Evolutionary conservation across 352 stramenopile species (phyloP), one percentile per base, ranked within the genome.

Genomic region (Globisporangium apiculatum): DNA sequence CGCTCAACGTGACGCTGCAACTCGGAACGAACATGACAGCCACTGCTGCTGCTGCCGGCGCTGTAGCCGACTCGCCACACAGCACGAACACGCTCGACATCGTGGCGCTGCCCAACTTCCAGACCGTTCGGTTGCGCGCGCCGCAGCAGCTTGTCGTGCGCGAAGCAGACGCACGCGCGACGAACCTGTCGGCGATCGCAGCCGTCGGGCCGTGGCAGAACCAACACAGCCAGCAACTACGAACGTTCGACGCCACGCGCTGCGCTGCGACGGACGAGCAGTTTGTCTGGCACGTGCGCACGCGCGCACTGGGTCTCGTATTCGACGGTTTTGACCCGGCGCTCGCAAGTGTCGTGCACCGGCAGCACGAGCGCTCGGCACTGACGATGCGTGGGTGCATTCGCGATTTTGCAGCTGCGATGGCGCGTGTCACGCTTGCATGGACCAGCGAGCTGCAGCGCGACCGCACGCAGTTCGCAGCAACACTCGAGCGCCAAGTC

Each of bases 381-480:
- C 31, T 65, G n/a, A 53, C 55, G 31, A 57, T 60, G 59, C 59
- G 59, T 8, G 48, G 53, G 40, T 48, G 52, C 4, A 53, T 65
- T 47, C 2, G 38, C 9, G 54, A 57, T 5, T 60, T 60, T 9
- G n/a, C 51, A 9, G 42, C 47, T 5, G 55, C 59, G 5, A 51
- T 65, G 47, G 48, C 59, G 0, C 41, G 47, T 17, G 36, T 60
- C 46, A 52, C 59, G 48, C 38, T 65, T 8, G 52, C 3, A 10
- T 7, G 48, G 24, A 55, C 24, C 40, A 53, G 40, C 38, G 59
- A 55, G 1, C 18, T 65, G 35, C 4, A 53, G 53, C 52, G 31
- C 14, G 48, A 57, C 53, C 40, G 41, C 4, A 37, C 41, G 10
- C 54, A 50, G 40, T 57, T 65, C 42, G 37, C 15, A 10, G 48